Percentiles rank a stretch among this genome's conserved stretches.
These are phyloP conservation scores for Eucalyptus curtisii DNA, from an alignment of 345 rosid species.

Conservation along the genomic window DNA sequence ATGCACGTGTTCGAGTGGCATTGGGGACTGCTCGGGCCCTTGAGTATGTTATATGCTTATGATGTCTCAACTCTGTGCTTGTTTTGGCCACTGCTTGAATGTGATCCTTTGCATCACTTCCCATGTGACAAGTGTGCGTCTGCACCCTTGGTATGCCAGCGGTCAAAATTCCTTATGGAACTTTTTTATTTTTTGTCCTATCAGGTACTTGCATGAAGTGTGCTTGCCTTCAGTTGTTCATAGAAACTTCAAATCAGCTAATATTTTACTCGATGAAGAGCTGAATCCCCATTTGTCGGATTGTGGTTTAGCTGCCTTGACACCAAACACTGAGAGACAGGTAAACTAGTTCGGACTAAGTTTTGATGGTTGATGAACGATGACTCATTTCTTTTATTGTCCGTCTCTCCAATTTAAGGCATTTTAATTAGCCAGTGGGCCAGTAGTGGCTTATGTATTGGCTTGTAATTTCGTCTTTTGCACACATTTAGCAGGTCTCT, in stretches of 20 bases:
- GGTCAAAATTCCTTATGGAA: background rate
- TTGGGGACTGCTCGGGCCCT: constrained; percentile 95
- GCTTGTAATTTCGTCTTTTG: background rate
- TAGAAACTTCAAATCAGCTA: constrained; percentile 95
- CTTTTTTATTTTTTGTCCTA: background rate
- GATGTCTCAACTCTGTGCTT: background rate
- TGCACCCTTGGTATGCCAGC: background rate
- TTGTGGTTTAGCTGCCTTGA: constrained; percentile 91
- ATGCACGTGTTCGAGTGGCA: constrained; percentile 96
- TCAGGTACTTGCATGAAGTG: constrained; percentile 97
- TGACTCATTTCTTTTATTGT: background rate
- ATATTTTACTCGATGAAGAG: constrained; percentile 92
- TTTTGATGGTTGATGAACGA: background rate
- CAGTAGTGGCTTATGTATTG: background rate
- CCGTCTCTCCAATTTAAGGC: background rate
- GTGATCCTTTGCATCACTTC: background rate
- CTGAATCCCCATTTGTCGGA: constrained; percentile 94
- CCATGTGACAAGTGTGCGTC: background rate
- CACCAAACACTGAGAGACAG: constrained; percentile 91
- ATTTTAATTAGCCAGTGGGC: background rate
- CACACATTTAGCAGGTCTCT: constrained; percentile 46
- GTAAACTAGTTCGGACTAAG: constrained; percentile 8
- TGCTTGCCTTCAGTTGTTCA: constrained; percentile 96
- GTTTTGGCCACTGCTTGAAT: background rate
- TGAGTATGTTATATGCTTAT: constrained; percentile 51